Evolutionary conservation across 495 filamentous ascomycete species (phyloP).

Genomic region (Aspergillus heteromorphus): DNA sequence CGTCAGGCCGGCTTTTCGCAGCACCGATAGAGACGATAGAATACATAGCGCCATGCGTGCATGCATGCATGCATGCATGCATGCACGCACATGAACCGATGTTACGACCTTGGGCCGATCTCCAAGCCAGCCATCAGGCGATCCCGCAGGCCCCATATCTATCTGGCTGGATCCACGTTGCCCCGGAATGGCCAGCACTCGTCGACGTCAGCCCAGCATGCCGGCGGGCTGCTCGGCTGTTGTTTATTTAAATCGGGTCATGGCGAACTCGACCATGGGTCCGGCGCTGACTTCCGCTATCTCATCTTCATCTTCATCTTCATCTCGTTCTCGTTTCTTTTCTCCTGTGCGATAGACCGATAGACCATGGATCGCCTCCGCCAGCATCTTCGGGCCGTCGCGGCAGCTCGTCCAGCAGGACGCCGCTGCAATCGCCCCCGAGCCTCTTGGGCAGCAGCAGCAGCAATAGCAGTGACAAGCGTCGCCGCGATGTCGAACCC

Average conservation of each 20-base stretch:
- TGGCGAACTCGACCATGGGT: background rate
- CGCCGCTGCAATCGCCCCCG: slow-evolving; percentile 7
- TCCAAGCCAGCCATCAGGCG: background rate
- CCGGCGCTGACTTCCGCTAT: background rate
- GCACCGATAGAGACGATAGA: background rate
- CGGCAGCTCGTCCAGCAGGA: slow-evolving; percentile 7
- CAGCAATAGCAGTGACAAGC: slow-evolving; percentile 1
- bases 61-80: background rate
- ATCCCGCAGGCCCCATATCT: background rate
- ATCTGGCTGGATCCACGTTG: slow-evolving; percentile 1
- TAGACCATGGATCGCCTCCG: slow-evolving; percentile 14
- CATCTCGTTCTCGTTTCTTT: no score
- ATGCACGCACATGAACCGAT: background rate
- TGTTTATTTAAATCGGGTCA: background rate
- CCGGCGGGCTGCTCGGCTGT: background rate
- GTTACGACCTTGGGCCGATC: background rate
- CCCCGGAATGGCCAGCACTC: slow-evolving; percentile 6
- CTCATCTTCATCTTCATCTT: no score
- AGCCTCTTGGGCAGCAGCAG: slow-evolving; percentile 10
- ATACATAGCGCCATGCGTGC: background rate
- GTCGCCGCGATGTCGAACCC: slow-evolving; percentile 9
- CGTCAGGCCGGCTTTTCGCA: no score
- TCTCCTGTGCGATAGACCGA: no score
- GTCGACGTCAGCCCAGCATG: slow-evolving; percentile 17
- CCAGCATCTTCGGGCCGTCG: slow-evolving; percentile 13